Evolutionary conservation across 2,329 filamentous ascomycete species (phyloP).

Genomic region (Hypoxylon sp.): DNA sequence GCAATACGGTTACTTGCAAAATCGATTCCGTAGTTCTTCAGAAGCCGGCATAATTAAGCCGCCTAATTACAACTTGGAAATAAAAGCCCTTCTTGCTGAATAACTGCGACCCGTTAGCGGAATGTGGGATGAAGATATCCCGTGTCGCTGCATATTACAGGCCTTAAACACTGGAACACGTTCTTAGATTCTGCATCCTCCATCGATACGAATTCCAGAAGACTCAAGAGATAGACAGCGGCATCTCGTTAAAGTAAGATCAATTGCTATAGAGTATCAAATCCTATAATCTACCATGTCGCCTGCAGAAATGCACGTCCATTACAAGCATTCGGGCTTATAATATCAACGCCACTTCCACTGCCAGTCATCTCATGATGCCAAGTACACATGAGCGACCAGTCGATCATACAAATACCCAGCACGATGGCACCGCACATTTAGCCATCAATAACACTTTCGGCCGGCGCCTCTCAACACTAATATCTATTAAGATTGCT

Average conservation of each 20-base stretch:
- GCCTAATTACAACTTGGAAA: neutral
- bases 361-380: neutral
- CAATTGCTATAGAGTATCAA: neutral
- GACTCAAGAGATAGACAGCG: too few relatives aligned
- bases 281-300: neutral
- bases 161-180: neutral
- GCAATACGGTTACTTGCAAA: slow-evolving; percentile 60
- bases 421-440: neutral
- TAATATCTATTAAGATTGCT: neutral
- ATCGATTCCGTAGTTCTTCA: slow-evolving; percentile 62
- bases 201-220: too few relatives aligned
- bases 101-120: neutral
- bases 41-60: slow-evolving; percentile 47
- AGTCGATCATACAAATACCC: neutral
- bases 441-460: slow-evolving; percentile 14
- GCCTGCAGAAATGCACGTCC: neutral
- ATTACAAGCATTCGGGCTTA: neutral
- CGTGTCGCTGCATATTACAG: too few relatives aligned
- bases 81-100: neutral
- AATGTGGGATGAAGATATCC: neutral
- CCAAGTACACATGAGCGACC: neutral
- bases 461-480: slow-evolving; percentile 25
- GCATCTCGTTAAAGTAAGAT: neutral
- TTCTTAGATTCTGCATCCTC: too few relatives aligned
- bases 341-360: neutral